These are phyloP conservation scores for Pythium dissotocum DNA, from an alignment of 352 stramenopile species.

Conservation along the genomic window DNA sequence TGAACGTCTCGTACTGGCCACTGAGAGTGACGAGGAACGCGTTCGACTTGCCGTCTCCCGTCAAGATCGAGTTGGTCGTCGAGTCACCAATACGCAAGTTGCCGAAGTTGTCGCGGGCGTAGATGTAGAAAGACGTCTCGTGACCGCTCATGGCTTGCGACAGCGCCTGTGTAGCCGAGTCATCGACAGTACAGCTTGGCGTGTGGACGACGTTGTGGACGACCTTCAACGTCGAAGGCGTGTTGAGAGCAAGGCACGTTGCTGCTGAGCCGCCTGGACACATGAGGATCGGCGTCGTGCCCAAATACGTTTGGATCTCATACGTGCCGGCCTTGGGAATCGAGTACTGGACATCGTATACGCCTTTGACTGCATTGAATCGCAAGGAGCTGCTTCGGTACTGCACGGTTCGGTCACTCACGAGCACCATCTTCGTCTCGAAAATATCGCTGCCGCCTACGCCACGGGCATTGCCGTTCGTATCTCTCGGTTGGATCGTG, in stretches of 20 bases:
- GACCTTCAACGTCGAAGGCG: slow-evolving; percentile 71
- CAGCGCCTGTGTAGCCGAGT: slow-evolving; percentile 70
- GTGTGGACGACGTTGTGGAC: slow-evolving; percentile 91
- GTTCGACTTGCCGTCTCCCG: slow-evolving; percentile 87
- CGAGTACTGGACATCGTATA: slow-evolving; percentile 94
- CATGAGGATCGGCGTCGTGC: slow-evolving; percentile 87
- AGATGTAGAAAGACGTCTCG: slow-evolving; percentile 84
- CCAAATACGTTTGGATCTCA: slow-evolving; percentile 76
- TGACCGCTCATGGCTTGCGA: slow-evolving; percentile 80
- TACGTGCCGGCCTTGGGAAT: slow-evolving; percentile 90
- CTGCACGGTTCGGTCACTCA: slow-evolving; percentile 50
- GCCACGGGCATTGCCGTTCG: slow-evolving; percentile 86
- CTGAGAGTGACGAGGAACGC: slow-evolving; percentile 90
- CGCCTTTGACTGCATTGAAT: slow-evolving; percentile 44
- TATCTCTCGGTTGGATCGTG: slow-evolving; percentile 95
- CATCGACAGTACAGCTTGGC: slow-evolving; percentile 82
- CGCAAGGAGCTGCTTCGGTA: slow-evolving; percentile 82
- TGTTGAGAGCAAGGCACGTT: slow-evolving; percentile 46
- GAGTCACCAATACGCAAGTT: slow-evolving; percentile 86
- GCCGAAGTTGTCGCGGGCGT: slow-evolving; percentile 91
- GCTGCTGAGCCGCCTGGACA: slow-evolving; percentile 58
- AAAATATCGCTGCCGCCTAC: slow-evolving; percentile 70
- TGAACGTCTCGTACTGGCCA: slow-evolving; percentile 63
- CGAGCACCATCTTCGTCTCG: slow-evolving; percentile 82
- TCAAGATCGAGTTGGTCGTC: slow-evolving; percentile 67